Evolutionary conservation across 257 asterid genomes (phyloP), one percentile per base, ranked within the genome.

Genomic region (Gentiana dahurica): DNA sequence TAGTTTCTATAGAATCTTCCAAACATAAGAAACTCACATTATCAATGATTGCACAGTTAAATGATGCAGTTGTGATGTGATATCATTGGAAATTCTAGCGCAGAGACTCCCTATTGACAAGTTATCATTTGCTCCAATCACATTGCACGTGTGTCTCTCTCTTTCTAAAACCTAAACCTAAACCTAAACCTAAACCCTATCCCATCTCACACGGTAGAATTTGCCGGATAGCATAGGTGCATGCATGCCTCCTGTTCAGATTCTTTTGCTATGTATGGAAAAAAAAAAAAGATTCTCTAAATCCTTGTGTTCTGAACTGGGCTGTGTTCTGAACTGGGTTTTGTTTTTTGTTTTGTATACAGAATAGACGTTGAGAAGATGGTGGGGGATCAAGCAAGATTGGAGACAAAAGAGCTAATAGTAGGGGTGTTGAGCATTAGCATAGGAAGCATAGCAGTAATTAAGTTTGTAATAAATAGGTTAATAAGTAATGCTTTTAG

Each of bases 351-450:
- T 49, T 68, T 36, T 58, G 0, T 24, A 24, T 24, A 63, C 95
- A 92, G 99, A 76, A 69, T 72, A 65, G 90, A 92, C 61, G 65
- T 88, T 2, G 83, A 85, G 65, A 80, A 88, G 68, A 75, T 83
- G 12, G 38, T 67, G 24, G 79, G 62, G 1, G 87, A 85, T 56
- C 95, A 85, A 73, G 71, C 62, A 36, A 77, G 67, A 51, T 56
- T 78, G 81, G 95, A 77, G 58, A 83, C 67, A 71, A 88, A 80
- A 72, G 95, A 81, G 81, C 74, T 85, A 1, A 77, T 71, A 2
- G 63, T 86, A 54, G 64, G 88, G 3, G 51, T 83, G 39, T 60
- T 77, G 58, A 70, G 81, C 74, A 53, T 92, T 38, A 79, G 73
- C 49, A 69, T 91, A 12, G 81, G 76, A 6, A 76, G 85, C 72